A percentile compares a stretch with the other conserved stretches of the same genome.
These are phyloP conservation scores for Bipolaris sorokiniana DNA, from an alignment of 2,329 filamentous ascomycete species.

Conservation along the genomic window DNA sequence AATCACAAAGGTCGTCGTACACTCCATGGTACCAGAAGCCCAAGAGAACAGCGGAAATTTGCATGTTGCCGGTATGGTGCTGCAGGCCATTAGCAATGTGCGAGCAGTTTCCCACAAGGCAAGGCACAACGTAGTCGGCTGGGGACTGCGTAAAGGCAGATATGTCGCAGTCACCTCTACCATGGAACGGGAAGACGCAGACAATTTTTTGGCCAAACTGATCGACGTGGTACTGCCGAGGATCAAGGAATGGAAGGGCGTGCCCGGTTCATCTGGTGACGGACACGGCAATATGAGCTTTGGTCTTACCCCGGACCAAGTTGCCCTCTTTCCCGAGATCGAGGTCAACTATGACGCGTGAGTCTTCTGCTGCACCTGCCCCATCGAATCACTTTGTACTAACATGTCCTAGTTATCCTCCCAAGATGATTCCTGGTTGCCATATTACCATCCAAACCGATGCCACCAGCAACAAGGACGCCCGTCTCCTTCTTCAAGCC, in stretches of 20 bases:
- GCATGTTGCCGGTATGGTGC: slow-evolving; percentile 79
- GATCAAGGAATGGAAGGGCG: slow-evolving; percentile 94
- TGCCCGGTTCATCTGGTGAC: slow-evolving; percentile 80
- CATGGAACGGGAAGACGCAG: slow-evolving; percentile 78
- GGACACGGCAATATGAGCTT: slow-evolving; percentile 85
- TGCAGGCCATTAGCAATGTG: slow-evolving; percentile 85
- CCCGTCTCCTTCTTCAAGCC: slow-evolving; percentile 73
- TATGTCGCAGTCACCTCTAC: slow-evolving; percentile 78
- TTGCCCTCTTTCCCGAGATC: slow-evolving; percentile 89
- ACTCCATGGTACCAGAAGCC: slow-evolving; percentile 73
- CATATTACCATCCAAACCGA: slow-evolving; percentile 84
- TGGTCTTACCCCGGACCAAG: slow-evolving; percentile 75
- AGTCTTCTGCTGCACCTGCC: slow-evolving; percentile 50
- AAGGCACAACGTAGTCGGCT: slow-evolving; percentile 74
- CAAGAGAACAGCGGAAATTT: slow-evolving; percentile 74
- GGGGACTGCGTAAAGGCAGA: slow-evolving; percentile 74
- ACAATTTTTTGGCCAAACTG: slow-evolving; percentile 88
- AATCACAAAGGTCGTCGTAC: slow-evolving; percentile 79
- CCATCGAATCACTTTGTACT: slow-evolving; percentile 2
- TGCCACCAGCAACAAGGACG: slow-evolving; percentile 84
- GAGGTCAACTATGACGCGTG: slow-evolving; percentile 92
- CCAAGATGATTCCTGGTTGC: slow-evolving; percentile 82
- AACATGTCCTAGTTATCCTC: slow-evolving; percentile 59
- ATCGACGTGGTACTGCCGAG: slow-evolving; percentile 89
- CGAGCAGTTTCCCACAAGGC: slow-evolving; percentile 73